These are phyloP conservation scores for Aspergillus hortae DNA, from an alignment of 2,329 filamentous ascomycete species.

Conservation along the genomic window DNA sequence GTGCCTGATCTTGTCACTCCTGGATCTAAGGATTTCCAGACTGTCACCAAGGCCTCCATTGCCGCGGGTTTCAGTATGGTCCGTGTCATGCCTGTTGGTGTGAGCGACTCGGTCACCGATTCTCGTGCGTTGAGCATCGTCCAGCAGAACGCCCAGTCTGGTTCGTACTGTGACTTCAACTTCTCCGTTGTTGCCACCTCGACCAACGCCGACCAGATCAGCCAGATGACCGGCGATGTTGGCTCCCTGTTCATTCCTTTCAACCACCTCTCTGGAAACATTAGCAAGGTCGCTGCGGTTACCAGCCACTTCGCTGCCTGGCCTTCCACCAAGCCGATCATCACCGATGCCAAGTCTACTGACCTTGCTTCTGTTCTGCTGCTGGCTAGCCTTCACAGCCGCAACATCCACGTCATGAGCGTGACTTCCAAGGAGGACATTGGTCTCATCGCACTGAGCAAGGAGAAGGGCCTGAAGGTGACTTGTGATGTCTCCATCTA, in stretches of 20 bases:
- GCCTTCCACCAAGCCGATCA: constrained; percentile 73
- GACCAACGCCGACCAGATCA: constrained; percentile 70
- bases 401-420: constrained; percentile 75
- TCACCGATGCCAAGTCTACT: constrained; percentile 76
- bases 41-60: constrained; percentile 69
- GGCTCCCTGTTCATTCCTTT: constrained; percentile 80
- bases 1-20: constrained; percentile 67
- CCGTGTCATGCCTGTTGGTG: constrained; percentile 70
- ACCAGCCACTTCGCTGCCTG: constrained; percentile 75
- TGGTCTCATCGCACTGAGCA: constrained; percentile 70
- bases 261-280: constrained; percentile 75
- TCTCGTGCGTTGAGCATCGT: constrained; percentile 67
- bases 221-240: constrained; percentile 67
- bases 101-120: constrained; percentile 70
- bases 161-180: constrained; percentile 74
- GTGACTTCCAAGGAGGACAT: constrained; percentile 81
- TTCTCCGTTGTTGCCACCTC: constrained; percentile 72
- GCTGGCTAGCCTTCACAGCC: constrained; percentile 71
- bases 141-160: constrained; percentile 65
- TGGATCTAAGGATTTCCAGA: constrained; percentile 64
- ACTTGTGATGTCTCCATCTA: constrained; percentile 82
- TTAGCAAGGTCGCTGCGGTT: constrained; percentile 77
- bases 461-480: constrained; percentile 76
- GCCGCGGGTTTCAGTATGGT: constrained; percentile 77
- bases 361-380: constrained; percentile 77